Percentiles rank a stretch among this genome's conserved stretches.
Conservation (phyloP, 495 filamentous ascomycete genomes). For the Xylaria curta region DNA sequence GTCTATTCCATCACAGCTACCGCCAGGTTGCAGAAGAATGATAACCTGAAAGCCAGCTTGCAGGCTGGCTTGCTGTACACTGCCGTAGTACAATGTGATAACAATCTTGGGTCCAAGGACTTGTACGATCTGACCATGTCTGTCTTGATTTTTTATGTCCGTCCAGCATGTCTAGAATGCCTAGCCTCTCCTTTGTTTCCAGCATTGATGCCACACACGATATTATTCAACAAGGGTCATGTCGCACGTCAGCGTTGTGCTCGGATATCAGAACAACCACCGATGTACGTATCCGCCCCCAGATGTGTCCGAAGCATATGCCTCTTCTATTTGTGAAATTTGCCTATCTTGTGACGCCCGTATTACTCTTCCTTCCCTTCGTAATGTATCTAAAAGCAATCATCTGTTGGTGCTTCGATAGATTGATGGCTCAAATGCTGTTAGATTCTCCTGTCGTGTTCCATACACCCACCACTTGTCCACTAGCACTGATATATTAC, state of each 20-base stretch:
- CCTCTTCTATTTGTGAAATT: not conserved
- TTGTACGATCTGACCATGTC: slow-evolving; percentile 7
- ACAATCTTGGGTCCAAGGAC: not conserved
- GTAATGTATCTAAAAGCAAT: not conserved
- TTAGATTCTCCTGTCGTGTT: not conserved
- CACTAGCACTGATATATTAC: not conserved
- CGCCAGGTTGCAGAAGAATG: not conserved
- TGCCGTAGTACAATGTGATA: slow-evolving; percentile 2
- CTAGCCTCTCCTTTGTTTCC: slow-evolving; percentile 3
- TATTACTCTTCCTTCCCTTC: not conserved
- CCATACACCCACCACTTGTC: not conserved
- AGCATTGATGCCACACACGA: not conserved
- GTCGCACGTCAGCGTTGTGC: slow-evolving; percentile 26
- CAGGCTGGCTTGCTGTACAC: not conserved
- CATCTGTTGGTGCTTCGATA: not conserved
- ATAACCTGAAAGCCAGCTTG: not conserved
- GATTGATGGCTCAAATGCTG: not conserved
- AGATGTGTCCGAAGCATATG: slow-evolving; percentile 1
- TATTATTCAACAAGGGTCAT: slow-evolving; percentile 13
- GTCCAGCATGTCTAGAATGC: not conserved
- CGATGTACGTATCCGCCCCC: slow-evolving; percentile 24
- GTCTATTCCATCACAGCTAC: not conserved
- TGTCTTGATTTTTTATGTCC: not conserved
- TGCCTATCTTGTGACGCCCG: not conserved
- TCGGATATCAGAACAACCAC: slow-evolving; percentile 27